A percentile compares a stretch with the other conserved stretches of the same genome.
Evolutionary conservation across 495 filamentous ascomycete genomes (phyloP).

Genomic region (Entonaema liquescens): DNA sequence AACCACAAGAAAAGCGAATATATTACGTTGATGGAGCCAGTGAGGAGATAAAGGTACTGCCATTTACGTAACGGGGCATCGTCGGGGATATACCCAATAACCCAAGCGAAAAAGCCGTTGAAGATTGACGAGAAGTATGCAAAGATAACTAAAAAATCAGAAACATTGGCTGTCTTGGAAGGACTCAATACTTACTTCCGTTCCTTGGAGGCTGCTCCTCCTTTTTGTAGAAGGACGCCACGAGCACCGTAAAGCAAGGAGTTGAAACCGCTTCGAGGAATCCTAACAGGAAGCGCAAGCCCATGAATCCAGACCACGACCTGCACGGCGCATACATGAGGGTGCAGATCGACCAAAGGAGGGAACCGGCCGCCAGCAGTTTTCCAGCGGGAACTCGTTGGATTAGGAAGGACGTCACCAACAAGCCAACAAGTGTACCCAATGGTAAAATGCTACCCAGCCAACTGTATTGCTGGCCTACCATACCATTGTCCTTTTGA

Average conservation of each 20-base stretch:
- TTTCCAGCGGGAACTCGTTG: constrained; percentile 53
- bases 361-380: constrained; percentile 42
- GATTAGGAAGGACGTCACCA: constrained; percentile 51
- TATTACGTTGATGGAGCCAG: constrained; percentile 38
- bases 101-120: constrained; percentile 58
- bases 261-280: constrained; percentile 30
- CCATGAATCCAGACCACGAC: constrained; percentile 43
- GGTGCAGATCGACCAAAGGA: constrained; percentile 37
- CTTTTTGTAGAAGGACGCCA: constrained; percentile 39
- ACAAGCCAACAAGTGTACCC: constrained; percentile 45
- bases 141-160: constrained; percentile 39
- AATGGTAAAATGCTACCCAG: constrained; percentile 49
- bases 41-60: constrained; percentile 44
- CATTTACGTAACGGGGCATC: constrained; percentile 37
- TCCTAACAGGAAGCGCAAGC: constrained; percentile 38
- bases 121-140: constrained; percentile 47
- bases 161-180: not conserved
- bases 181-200: constrained; percentile 52
- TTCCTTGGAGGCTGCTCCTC: constrained; percentile 48
- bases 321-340: constrained; percentile 40
- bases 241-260: constrained; percentile 30
- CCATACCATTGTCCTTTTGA: constrained; percentile 58
- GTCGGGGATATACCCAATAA: constrained; percentile 53
- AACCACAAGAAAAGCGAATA: constrained; percentile 41
- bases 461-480: constrained; percentile 67